A percentile compares a stretch with the other conserved stretches of the same genome.
Evolutionary conservation across 805 yeast species (phyloP).

Genomic region (Teunomyces barrocoloradensis): DNA sequence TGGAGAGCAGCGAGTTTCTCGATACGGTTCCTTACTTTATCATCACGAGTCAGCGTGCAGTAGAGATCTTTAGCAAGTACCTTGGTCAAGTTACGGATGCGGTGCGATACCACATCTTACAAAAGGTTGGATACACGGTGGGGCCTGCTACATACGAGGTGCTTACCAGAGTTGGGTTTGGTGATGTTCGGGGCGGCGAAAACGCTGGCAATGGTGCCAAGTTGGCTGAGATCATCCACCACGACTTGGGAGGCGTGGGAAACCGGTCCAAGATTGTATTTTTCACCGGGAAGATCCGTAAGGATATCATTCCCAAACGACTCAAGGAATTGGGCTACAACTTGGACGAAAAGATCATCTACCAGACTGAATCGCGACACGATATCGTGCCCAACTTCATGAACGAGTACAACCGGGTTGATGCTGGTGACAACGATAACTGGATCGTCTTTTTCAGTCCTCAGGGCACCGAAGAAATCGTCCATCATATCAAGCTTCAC

Average conservation of each 20-base stretch:
- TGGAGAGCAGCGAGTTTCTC: conserved; percentile 44
- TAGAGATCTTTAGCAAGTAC: conserved; percentile 63
- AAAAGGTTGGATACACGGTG: conserved; percentile 73
- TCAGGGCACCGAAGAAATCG: conserved; percentile 72
- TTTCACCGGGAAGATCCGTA: conserved; percentile 82
- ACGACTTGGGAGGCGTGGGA: conserved; percentile 15
- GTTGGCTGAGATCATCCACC: conserved; percentile 61
- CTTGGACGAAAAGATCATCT: conserved; percentile 62
- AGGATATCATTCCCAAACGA: conserved; percentile 73
- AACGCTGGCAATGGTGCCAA: conserved; percentile 79
- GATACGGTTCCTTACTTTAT: conserved; percentile 51
- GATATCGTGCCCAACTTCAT: conserved; percentile 44
- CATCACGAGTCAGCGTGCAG: conserved; percentile 89
- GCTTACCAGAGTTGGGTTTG: conserved; percentile 60
- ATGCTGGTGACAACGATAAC: conserved; percentile 16
- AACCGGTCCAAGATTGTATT: conserved; percentile 49
- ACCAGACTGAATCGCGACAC: conserved; percentile 56
- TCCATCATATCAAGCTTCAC: conserved; percentile 33
- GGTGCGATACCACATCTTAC: conserved; percentile 27
- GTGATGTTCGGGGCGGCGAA: conserved; percentile 65
- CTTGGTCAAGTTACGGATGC: conserved; percentile 27
- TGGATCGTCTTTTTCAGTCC: conserved; percentile 93
- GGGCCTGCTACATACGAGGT: conserved; percentile 84
- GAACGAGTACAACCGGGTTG: conserved; percentile 4
- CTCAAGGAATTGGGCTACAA: conserved; percentile 42